Base-by-base conservation (phyloP, 2,329 filamentous ascomycete species). In the Boeremia lycopersici region DNA sequence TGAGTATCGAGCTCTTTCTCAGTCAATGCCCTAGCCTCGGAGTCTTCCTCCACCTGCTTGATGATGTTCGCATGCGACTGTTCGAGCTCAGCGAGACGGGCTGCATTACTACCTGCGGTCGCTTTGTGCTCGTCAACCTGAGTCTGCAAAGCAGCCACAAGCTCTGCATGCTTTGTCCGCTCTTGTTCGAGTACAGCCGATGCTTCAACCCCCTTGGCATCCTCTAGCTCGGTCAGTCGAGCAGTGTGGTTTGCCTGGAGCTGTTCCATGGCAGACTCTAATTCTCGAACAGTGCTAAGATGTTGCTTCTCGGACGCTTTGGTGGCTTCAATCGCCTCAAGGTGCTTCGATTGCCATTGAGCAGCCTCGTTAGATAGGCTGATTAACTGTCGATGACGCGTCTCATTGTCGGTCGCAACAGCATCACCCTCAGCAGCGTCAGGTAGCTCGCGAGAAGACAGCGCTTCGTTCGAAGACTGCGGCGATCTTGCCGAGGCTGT, bases 71-170 rank as follows among this genome's bases (percentile, higher is more conserved):
- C 74, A 69, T 96, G 89, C 4, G 88, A 84, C 60, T 87, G 78
- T 74, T 96, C 91, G 12, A 96, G 81, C 61, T 89, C 84, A 3
- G 86, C 81, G 28, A 96, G 86, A 65, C 87, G 90, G 34, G 82
- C 72, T 11, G 86, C 80, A 65, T 93, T 90, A 61, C 79, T 82
- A 59, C 84, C 82, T 64, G 96, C 88, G 33, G 89, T 84, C 3
- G 82, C 78, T 76, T 90, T 93, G 77, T 96, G 92, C 69, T 91
- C 87, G 46, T 93, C 86, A 48, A 97, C 88, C 70, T 96, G 88
- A 55, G 77, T 82, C 59, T 89, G 89, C 36, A 97, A 76, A 19
- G 77, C 70, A 48, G 81, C 79, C 10, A 86, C 75, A 19, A 81
- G 80, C 33, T 83, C 79, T 55, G 86, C 79, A 23, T 80, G 77